Evolutionary conservation across 1,284 basidiomycete genomes (phyloP).

Genomic region (Rhodotorula sp.): DNA sequence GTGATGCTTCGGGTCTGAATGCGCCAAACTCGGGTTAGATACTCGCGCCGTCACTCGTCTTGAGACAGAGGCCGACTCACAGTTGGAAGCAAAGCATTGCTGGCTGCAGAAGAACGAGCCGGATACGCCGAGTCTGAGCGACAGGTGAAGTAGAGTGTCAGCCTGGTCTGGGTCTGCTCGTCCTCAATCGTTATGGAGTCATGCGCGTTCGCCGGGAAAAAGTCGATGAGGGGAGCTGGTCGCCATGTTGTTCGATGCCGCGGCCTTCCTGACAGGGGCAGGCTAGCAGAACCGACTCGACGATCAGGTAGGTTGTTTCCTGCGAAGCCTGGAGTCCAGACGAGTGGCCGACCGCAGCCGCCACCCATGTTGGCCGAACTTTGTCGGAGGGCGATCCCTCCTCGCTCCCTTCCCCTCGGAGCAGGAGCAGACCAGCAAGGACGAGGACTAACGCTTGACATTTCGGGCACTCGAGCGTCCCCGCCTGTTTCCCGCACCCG

Average conservation of each 20-base stretch:
- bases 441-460: constrained; percentile 21
- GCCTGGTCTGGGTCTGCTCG: neutral
- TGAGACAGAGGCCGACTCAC: constrained; percentile 1
- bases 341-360: too few relatives aligned
- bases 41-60: too few relatives aligned
- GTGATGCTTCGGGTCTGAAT: constrained; percentile 10
- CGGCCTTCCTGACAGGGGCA: too few relatives aligned
- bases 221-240: too few relatives aligned
- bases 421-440: too few relatives aligned
- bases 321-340: too few relatives aligned
- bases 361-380: too few relatives aligned
- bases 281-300: too few relatives aligned
- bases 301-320: too few relatives aligned
- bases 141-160: neutral
- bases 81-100: constrained; percentile 28
- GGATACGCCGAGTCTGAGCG: constrained; percentile 8
- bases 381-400: neutral
- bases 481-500: constrained; percentile 28
- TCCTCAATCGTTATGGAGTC: neutral
- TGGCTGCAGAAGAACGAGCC: constrained; percentile 30
- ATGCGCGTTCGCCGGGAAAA: neutral
- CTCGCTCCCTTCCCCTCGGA: neutral
- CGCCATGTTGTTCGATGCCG: too few relatives aligned
- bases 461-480: constrained; percentile 26
- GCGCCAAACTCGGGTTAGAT: too few relatives aligned